Evolutionary conservation across 2,329 filamentous ascomycete species (phyloP), one percentile per base, ranked within the genome.

Genomic region (Apiospora marii): DNA sequence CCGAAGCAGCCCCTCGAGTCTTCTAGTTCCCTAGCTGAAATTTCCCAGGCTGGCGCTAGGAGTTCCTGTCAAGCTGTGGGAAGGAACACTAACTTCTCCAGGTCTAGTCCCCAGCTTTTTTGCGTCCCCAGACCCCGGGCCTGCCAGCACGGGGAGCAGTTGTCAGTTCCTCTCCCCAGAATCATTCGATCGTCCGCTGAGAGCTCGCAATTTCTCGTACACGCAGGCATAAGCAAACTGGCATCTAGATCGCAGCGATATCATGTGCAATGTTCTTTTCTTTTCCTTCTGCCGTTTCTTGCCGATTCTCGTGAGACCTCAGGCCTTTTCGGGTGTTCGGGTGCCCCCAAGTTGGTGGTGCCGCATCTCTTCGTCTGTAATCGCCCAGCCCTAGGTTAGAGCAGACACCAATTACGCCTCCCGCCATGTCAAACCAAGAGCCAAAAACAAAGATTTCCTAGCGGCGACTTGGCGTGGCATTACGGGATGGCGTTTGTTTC

Each of bases 21-120:
- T 53, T 53, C 51, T 53, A 30, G 51, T 58, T 34, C 34, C 16
- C 30, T 34, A 61, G 53, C 53, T 61, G 53, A 61, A 61, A 61
- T 61, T 61, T 61, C 16, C 53, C 53, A 61, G 53, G 53, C 53
- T 61, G 27, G 53, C 53, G 53, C 53, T 61, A 61, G 12, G 19
- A 41, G 58, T 41, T 34, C 58, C 58, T 64, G n/a, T n/a, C n/a
- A n/a, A n/a, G n/a, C n/a, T n/a, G 58, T 41, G 41, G 58, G 34
- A 13, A 41, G 58, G 58, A 41, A 64, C 58, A 12, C 58, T 64
- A 64, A 64, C 58, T 64, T 64, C 58, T 64, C 58, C 58, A 64
- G 58, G 58, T 64, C 58, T 64, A 64, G 58, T n/a, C 58, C 58
- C 58, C 58, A 64, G 53, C 30, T 61, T 61, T 41, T 27, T 37